Conservation (phyloP, 2,329 filamentous ascomycete genomes). For the Beauveria australis region DNA sequence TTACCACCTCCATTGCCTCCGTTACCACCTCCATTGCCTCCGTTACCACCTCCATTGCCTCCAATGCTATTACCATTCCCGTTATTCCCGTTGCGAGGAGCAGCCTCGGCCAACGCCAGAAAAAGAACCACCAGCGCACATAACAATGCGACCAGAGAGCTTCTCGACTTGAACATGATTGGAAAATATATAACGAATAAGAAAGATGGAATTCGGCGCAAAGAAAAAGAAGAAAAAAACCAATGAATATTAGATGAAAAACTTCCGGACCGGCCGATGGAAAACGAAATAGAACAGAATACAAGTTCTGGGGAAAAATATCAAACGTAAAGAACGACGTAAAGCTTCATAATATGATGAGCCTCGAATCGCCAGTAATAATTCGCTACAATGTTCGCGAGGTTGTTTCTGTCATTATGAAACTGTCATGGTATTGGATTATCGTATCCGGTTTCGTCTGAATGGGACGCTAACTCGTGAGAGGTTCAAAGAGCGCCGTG, state of each 20-base stretch:
- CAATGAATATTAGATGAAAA: neutral
- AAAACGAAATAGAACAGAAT: neutral
- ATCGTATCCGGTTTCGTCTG: neutral
- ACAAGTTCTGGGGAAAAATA: neutral
- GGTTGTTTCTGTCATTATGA: neutral
- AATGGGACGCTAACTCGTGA: neutral
- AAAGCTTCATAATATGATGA: neutral
- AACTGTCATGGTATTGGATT: neutral
- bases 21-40: neutral
- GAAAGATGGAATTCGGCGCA: neutral
- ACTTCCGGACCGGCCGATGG: neutral
- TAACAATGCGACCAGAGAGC: neutral
- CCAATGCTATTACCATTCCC: neutral
- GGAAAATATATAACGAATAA: neutral
- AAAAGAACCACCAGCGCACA: neutral
- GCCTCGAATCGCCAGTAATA: neutral
- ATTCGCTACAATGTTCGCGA: neutral
- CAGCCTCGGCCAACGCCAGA: neutral
- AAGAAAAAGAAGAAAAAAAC: neutral
- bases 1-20: neutral
- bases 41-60: neutral
- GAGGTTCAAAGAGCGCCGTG: neutral
- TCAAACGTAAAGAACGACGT: neutral
- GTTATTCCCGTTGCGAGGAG: conserved; percentile 1
- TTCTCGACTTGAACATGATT: neutral